phyloP scores from a whole-genome alignment of 371 early-diverging fungal species.

The Mortierella sp. region DNA sequence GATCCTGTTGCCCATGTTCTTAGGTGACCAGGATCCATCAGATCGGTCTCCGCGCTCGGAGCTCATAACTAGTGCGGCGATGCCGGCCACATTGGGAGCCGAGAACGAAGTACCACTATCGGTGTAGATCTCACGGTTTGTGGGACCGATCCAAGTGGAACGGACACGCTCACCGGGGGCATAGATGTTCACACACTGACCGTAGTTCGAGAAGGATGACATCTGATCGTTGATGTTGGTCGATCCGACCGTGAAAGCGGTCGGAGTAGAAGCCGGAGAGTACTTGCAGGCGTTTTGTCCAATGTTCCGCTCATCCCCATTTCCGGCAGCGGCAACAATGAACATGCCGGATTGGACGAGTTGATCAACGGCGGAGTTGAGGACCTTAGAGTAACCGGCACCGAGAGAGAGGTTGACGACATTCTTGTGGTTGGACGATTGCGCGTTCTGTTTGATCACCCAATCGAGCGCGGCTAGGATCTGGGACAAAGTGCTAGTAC shows the following conservation, averaged over 20 bases:
- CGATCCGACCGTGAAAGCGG: conserved; percentile 76
- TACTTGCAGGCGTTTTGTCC: conserved; percentile 70
- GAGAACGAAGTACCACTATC: conserved; percentile 89
- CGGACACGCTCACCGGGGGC: conserved; percentile 71
- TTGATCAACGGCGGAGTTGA: conserved; percentile 61
- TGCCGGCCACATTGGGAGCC: conserved; percentile 83
- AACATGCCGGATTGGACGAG: conserved; percentile 62
- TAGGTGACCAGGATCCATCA: conserved; percentile 50
- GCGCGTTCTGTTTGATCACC: conserved; percentile 49
- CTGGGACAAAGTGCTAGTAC: conserved; percentile 52
- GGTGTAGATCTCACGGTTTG: conserved; percentile 58
- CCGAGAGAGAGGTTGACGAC: conserved; percentile 55
- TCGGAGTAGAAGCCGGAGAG: conserved; percentile 69
- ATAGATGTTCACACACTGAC: conserved; percentile 76
- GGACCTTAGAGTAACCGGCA: conserved; percentile 58
- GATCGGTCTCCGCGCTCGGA: conserved; percentile 43
- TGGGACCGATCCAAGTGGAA: conserved; percentile 61
- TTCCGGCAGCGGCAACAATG: conserved; percentile 77
- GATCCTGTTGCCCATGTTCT: conserved; percentile 40
- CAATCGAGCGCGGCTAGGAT: conserved; percentile 57
- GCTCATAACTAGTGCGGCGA: conserved; percentile 70
- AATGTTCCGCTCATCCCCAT: conserved; percentile 58
- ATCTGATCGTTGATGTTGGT: conserved; percentile 65
- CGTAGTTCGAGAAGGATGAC: conserved; percentile 81
- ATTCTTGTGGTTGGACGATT: conserved; percentile 36